Evolutionary conservation across 495 filamentous ascomycete genomes (phyloP).

Genomic region (Wilcoxina mikolae): DNA sequence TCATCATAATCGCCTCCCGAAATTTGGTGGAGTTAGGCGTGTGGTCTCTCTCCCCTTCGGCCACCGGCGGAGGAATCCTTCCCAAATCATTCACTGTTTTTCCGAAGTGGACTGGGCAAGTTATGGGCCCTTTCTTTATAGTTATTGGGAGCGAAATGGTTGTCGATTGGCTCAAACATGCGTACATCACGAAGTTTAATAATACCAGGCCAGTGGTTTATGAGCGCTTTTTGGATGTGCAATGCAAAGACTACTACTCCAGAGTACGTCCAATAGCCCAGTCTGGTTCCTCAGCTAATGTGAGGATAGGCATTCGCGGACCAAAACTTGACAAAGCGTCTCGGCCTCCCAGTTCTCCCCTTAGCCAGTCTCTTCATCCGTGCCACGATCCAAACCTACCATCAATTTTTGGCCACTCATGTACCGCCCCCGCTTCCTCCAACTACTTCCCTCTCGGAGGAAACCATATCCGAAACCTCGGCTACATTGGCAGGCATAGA

Average conservation of each 20-base stretch:
- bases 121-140: constrained; percentile 78
- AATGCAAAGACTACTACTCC: constrained; percentile 95
- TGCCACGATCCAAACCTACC: constrained; percentile 87
- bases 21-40: constrained; percentile 91
- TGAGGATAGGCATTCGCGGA: constrained; percentile 61
- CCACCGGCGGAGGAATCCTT: constrained; percentile 47
- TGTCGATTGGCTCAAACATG: constrained; percentile 95
- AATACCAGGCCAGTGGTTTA: constrained; percentile 84
- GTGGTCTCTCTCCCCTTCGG: constrained; percentile 37
- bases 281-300: neutral
- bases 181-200: constrained; percentile 97
- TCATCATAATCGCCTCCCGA: constrained; percentile 84
- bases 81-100: constrained; percentile 80
- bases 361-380: constrained; percentile 91
- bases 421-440: constrained; percentile 56
- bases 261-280: constrained; percentile 41
- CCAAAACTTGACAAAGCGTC: constrained; percentile 71
- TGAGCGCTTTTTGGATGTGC: constrained; percentile 70
- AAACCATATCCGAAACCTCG: constrained; percentile 47
- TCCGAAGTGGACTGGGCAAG: constrained; percentile 73
- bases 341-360: constrained; percentile 84
- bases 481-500: constrained; percentile 62
- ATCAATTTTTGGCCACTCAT: constrained; percentile 88
- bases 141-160: constrained; percentile 93
- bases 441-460: constrained; percentile 47